Evolutionary conservation across 441 rosid species (phyloP), one percentile per base, ranked within the genome.

Genomic region (Adansonia grandidieri): DNA sequence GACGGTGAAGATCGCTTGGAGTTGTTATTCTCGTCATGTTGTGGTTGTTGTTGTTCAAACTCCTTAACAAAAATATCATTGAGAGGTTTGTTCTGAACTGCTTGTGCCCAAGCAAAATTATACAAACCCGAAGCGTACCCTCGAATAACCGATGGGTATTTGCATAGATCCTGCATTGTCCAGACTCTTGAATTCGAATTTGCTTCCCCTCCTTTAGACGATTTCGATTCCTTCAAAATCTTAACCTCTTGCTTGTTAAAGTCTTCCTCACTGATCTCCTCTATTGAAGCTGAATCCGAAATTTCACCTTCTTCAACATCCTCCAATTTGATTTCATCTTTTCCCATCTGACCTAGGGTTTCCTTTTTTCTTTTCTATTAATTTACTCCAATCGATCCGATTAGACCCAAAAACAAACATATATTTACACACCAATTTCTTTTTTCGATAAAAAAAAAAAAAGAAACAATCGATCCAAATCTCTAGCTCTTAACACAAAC

Each of bases 81-180:
- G 28, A 90, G 83, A 10, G 97, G 94, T 81, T 91, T 94, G 74
- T 94, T 94, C 93, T 93, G 93, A 61, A 94, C 99, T 6, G 98
- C 98, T 78, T 89, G 97, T 13, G 99, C 98, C 99, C 99, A 96
- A 1, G 99, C 99, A 37, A 92, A 88, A 80, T 89, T 91, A 78
- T 89, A 82, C 79, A 96, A 77, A 64, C 97, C 93, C 37, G 97
- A 79, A 0, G 87, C 80, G 28, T 87, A 88, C 2, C 94, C 89
- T 1, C 93, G 85, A 15, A 82, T 75, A 74, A 47, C 74, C 9
- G 80, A 69, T 76, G 91, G 97, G 73, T 85, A 90, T 86, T 89
- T 77, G 68, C 87, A 76, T 80, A 93, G 82, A 85, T 96, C 98
- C 73, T 71, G 85, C 94, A 92, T 80, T 84, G 94, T 92, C 98